Conservation (phyloP, 441 rosid genomes). For the Euphorbia celastroides region DNA sequence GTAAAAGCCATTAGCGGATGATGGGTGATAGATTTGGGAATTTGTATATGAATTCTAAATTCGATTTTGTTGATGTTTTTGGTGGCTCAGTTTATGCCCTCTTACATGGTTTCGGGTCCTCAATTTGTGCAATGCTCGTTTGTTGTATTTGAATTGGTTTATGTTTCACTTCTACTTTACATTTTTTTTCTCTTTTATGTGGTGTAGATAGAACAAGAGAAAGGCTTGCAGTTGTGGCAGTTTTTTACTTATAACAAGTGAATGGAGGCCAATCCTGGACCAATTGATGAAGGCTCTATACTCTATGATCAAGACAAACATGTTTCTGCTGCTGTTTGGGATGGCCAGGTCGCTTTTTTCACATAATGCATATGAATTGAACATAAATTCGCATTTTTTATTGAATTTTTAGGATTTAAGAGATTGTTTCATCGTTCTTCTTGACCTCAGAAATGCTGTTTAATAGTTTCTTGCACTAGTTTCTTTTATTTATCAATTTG, state of each 20-base stretch:
- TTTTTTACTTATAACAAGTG: neutral
- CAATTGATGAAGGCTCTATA: constrained; percentile 59
- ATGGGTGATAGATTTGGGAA: neutral
- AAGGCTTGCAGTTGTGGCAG: neutral
- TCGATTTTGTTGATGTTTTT: neutral
- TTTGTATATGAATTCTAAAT: neutral
- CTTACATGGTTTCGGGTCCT: neutral
- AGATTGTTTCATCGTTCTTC: too few species aligned
- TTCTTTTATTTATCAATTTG: too few species aligned
- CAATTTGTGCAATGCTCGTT: neutral
- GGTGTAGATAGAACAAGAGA: neutral
- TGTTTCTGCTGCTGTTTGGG: constrained; percentile 97
- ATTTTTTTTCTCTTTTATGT: neutral
- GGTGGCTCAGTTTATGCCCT: neutral
- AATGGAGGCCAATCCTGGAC: constrained; percentile 67
- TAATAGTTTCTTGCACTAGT: neutral
- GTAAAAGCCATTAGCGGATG: neutral
- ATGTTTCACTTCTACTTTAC: too few species aligned
- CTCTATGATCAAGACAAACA: constrained; percentile 95
- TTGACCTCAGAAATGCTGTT: too few species aligned
- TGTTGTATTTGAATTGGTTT: neutral
- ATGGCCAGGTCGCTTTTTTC: constrained; percentile 81
- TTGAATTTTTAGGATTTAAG: too few species aligned
- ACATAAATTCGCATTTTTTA: too few species aligned
- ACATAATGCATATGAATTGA: too few species aligned